Base-by-base conservation (phyloP, 1,284 basidiomycete species). In the Cryptococcus wingfieldii region DNA sequence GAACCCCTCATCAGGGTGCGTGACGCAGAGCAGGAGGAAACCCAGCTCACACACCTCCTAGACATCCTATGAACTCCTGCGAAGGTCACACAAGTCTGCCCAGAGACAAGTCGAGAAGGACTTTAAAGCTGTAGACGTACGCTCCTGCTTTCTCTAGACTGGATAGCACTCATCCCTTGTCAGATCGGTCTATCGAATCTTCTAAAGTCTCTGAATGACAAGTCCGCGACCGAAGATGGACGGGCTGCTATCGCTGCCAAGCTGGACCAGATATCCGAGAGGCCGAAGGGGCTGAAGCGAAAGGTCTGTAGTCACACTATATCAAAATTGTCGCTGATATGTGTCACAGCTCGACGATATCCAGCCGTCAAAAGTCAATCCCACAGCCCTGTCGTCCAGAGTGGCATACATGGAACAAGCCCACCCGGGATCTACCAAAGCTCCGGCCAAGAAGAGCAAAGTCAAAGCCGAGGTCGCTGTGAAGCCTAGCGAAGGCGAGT, bases 51-150 rank as follows among this genome's bases (percentile, higher is more conserved):
- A 38, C 39, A 12, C 38, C 9, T 5, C 9, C 16, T 47, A 78
- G 77, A 76, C 76, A 8, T 75, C 77, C 1, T 77, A 72, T 48
- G 76, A 78, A 63, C 69, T 78, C 1, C 68, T 78, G 25, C 59
- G 75, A n/a, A 56, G 76, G 31, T 69, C 69, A 6, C 76, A 78
- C 53, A 63, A 75, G 5, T 63, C 72, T 5, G 75, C 77, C 2
- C 77, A 78, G 55, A 58, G 77, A 31, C 70, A 74, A 51, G 76
- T 78, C 19, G 77, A 78, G 63, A 76, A 72, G 60, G 77, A 78
- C 56, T 78, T 77, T 54, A 66, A 48, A n/a, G 66, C 56, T 44
- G 60, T 73, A 2, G 65, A 70, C 34, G 72, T 72, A 44, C 45
- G 66, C 23, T 27, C 0, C n/a, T 31, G 16, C 19, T 3, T 5